phyloP scores from a whole-genome alignment of 2,329 filamentous ascomycete species.

The Cercospora sojina region DNA sequence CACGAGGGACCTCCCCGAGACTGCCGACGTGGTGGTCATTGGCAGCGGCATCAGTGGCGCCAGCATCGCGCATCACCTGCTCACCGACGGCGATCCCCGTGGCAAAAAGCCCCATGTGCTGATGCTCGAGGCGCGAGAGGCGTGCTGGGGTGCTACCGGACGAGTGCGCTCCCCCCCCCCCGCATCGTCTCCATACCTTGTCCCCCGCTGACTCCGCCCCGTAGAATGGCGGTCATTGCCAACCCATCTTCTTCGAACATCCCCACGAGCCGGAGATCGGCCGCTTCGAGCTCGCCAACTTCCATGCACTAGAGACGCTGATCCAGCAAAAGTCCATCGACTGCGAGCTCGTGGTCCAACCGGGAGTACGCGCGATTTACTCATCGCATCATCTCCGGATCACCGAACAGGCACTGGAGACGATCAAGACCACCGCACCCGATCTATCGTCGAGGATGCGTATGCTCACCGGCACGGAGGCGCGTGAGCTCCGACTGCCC shows the following conservation, averaged over 20 bases:
- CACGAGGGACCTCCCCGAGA: constrained; percentile 60
- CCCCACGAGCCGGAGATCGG: constrained; percentile 56
- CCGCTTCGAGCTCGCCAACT: constrained; percentile 71
- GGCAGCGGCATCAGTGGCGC: constrained; percentile 76
- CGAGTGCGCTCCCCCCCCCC: constrained; percentile 54
- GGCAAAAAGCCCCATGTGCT: constrained; percentile 57
- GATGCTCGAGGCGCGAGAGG: constrained; percentile 75
- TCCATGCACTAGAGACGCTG: constrained; percentile 58
- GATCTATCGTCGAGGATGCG: constrained; percentile 53
- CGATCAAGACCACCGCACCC: constrained; percentile 54
- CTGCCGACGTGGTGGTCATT: constrained; percentile 68
- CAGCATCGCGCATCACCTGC: constrained; percentile 62
- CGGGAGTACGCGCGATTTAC: constrained; percentile 65
- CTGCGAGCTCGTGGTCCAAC: constrained; percentile 67
- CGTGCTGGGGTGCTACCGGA: constrained; percentile 81
- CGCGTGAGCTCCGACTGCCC: constrained; percentile 55
- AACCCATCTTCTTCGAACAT: constrained; percentile 65
- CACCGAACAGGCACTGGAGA: constrained; percentile 52
- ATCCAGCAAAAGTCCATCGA: constrained; percentile 58
- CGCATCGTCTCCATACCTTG: too few species aligned
- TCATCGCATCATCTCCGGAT: constrained; percentile 55
- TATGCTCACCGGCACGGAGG: constrained; percentile 42
- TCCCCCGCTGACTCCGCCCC: neutral
- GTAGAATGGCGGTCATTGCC: constrained; percentile 64
- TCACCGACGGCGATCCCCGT: constrained; percentile 42